Evolutionary conservation across 331 rosid species (phyloP), one percentile per base, ranked within the genome.

Genomic region (Ulmus americana): DNA sequence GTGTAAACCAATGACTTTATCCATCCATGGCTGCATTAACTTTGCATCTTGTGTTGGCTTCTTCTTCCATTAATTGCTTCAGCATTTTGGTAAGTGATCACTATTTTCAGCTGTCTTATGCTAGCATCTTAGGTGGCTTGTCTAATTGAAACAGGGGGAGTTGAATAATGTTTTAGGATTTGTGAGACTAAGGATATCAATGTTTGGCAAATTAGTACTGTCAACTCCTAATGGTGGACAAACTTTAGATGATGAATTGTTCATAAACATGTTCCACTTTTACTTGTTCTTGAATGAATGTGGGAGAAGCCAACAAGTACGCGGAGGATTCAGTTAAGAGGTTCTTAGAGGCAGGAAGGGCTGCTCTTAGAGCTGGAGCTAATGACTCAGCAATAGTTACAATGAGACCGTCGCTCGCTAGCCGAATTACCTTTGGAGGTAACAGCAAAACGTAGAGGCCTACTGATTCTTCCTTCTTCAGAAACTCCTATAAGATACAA

Each of bases 341-440:
- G 83, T 92, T 92, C 70, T 52, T 92, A 45, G 98, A 92, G 78
- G 97, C 98, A 20, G 95, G 94, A 68, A 83, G 71, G 70, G 83
- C 87, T 64, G 95, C 98, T 59, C 88, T 82, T 9, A 77, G 72
- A 81, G 95, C 98, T 6, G 96, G 98, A 65, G 98, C 98, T n/a
- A 85, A 89, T 47, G 98, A 85, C 2, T 86, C 96, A 5, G 83
- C 94, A 62, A 77, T 92, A 44, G 84, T 92, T 77, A 89, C 84
- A n/a, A 92, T 92, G 98, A 92, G 94, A 63, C 96, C 98, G 62
- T 85, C 96, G 18, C 90, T 92, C 61, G 85, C 95, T 35, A 89
- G 95, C 77, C 82, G 97, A 64, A 74, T 77, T 61, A 22, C 70
- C n/a, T 52, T 20, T 57, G 79, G 56, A 60, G 85, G 62, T 48